These are phyloP conservation scores for Sporothrix pseudoabietina DNA, from an alignment of 2,329 filamentous ascomycete species.

Conservation along the genomic window DNA sequence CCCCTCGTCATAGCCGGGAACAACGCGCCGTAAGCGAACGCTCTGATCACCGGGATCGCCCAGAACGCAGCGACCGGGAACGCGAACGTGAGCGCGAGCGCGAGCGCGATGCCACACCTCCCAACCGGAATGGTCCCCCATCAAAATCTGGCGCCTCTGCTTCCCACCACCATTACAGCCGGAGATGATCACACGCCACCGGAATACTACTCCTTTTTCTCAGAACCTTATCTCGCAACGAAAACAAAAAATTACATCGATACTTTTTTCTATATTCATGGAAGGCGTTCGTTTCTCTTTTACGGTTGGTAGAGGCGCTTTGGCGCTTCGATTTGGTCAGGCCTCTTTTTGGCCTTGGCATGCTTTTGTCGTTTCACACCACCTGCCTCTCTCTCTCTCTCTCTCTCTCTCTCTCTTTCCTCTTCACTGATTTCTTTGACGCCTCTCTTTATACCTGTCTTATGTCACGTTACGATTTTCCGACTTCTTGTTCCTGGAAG, in stretches of 20 bases:
- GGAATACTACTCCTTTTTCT: not conserved
- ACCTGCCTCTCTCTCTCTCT: not conserved
- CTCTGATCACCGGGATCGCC: conserved; percentile 27
- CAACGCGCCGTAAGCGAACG: conserved; percentile 30
- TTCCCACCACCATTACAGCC: conserved; percentile 30
- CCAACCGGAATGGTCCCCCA: conserved; percentile 32
- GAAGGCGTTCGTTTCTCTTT: conserved; percentile 14
- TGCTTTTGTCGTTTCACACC: not conserved
- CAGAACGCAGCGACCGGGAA: conserved; percentile 25
- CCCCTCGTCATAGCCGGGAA: conserved; percentile 28
- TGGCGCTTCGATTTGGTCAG: not conserved
- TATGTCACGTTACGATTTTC: not conserved
- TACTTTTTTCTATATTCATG: not conserved
- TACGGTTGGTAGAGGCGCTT: conserved; percentile 20
- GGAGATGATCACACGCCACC: conserved; percentile 24
- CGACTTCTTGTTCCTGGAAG: not conserved
- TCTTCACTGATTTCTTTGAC: not conserved
- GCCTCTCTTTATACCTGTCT: not conserved
- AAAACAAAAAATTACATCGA: not conserved
- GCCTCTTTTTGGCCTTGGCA: not conserved
- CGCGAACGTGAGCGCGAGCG: conserved; percentile 31
- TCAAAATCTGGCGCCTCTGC: conserved; percentile 12
- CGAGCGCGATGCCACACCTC: conserved; percentile 32
- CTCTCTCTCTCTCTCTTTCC: not conserved
- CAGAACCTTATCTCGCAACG: not conserved